Conservation (phyloP, 2,329 filamentous ascomycete species). For the Talaromyces amestolkiae region DNA sequence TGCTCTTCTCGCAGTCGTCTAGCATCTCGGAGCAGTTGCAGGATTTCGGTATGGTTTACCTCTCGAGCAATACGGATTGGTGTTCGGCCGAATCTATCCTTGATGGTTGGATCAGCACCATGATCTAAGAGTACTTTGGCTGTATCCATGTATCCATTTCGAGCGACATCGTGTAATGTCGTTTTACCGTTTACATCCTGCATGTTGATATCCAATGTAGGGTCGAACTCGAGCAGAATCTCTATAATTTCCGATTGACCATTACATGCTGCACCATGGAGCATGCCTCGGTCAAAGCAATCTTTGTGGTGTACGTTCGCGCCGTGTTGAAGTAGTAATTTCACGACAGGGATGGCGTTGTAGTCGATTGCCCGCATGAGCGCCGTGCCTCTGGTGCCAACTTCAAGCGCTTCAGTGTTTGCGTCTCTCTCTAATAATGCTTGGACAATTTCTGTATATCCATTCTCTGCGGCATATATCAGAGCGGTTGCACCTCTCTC, state of each 20-base stretch:
- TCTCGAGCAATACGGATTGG: slow-evolving; percentile 2
- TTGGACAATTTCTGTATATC: not conserved
- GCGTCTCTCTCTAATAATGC: not conserved
- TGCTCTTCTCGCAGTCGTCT: slow-evolving; percentile 3
- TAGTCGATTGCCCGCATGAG: slow-evolving; percentile 1
- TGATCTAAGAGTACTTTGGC: not conserved
- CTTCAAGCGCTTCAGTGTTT: not conserved
- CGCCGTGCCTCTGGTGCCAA: not conserved
- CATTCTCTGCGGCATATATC: not conserved
- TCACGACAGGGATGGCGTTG: not conserved
- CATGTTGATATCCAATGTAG: slow-evolving; percentile 1
- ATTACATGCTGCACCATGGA: slow-evolving; percentile 2
- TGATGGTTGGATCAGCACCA: slow-evolving; percentile 4
- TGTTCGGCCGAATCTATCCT: not conserved
- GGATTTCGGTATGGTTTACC: not conserved
- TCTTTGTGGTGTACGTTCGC: not conserved
- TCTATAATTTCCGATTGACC: not conserved
- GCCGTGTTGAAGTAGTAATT: slow-evolving; percentile 1
- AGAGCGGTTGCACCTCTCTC: not conserved
- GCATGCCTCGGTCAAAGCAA: slow-evolving; percentile 2
- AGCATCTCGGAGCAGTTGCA: slow-evolving; percentile 1
- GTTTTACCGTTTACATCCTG: slow-evolving; percentile 5
- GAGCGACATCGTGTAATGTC: slow-evolving; percentile 1
- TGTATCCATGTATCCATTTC: not conserved
- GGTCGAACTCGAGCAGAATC: not conserved